Evolutionary conservation across 768 basidiomycete genomes (phyloP).

Genomic region (Tulasnella sp.): DNA sequence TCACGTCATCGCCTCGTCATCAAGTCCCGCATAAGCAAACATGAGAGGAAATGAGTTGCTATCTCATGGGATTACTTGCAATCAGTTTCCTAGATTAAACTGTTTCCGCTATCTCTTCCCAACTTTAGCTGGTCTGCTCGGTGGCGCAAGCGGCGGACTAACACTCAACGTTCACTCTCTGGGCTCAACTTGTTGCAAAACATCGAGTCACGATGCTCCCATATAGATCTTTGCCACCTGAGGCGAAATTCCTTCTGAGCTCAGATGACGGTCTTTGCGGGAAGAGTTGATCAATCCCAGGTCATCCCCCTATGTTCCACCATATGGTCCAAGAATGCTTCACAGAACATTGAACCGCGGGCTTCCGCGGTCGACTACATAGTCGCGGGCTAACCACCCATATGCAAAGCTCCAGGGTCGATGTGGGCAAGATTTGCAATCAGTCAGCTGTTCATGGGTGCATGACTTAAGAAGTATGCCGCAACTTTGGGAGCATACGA

Average conservation of each 20-base stretch:
- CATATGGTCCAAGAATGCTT: background rate
- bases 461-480: constrained; percentile 4
- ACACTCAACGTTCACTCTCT: no score
- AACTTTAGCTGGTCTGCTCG: background rate
- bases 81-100: background rate
- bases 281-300: background rate
- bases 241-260: background rate
- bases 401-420: background rate
- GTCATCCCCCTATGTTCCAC: background rate
- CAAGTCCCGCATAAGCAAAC: background rate
- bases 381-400: background rate
- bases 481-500: background rate
- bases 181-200: background rate
- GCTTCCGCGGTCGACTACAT: background rate
- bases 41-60: background rate
- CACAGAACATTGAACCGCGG: background rate
- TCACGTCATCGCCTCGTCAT: background rate
- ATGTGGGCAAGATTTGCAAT: background rate
- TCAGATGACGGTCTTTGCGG: background rate
- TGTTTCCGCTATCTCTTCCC: background rate
- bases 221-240: no score
- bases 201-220: background rate
- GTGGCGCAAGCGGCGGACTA: background rate
- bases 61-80: background rate
- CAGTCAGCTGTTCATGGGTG: background rate